A percentile compares a stretch with the other conserved stretches of the same genome.
Conservation (phyloP, 2,329 filamentous ascomycete genomes). For the Diaporthe longicolla region DNA sequence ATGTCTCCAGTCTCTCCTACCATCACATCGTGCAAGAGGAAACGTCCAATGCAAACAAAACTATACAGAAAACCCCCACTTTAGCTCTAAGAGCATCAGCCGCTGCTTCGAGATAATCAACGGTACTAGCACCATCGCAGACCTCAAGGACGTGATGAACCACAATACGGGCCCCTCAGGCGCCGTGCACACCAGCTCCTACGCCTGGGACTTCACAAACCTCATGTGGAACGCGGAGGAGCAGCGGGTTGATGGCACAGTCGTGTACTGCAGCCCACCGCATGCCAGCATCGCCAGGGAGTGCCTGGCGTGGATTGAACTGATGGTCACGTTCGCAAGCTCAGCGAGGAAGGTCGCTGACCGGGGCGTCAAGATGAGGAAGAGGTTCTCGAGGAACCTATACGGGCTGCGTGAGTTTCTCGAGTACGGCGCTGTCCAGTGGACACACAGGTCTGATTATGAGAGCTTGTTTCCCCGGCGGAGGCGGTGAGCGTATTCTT, state of each 20-base stretch:
- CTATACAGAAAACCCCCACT: neutral
- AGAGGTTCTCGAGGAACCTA: neutral
- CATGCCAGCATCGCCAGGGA: neutral
- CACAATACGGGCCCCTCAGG: neutral
- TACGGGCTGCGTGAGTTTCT: neutral
- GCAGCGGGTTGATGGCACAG: neutral
- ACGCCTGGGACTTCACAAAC: neutral
- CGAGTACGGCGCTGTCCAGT: neutral
- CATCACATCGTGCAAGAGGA: neutral
- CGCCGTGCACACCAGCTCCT: neutral
- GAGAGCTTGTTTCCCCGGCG: neutral
- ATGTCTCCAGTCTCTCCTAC: neutral
- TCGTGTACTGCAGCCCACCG: neutral
- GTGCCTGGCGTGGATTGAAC: slow-evolving; percentile 1
- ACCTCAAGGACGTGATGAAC: slow-evolving; percentile 1
- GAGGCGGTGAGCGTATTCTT: neutral
- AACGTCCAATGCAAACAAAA: neutral
- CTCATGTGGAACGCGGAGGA: neutral
- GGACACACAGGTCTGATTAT: slow-evolving; percentile 3
- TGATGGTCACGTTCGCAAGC: neutral
- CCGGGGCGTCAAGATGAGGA: neutral
- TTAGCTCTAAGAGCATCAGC: neutral
- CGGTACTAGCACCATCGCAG: neutral
- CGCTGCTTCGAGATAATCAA: slow-evolving; percentile 13
- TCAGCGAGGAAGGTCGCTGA: neutral